phyloP scores from a whole-genome alignment of 441 rosid genomes.

The Gossypium schwendimanii region DNA sequence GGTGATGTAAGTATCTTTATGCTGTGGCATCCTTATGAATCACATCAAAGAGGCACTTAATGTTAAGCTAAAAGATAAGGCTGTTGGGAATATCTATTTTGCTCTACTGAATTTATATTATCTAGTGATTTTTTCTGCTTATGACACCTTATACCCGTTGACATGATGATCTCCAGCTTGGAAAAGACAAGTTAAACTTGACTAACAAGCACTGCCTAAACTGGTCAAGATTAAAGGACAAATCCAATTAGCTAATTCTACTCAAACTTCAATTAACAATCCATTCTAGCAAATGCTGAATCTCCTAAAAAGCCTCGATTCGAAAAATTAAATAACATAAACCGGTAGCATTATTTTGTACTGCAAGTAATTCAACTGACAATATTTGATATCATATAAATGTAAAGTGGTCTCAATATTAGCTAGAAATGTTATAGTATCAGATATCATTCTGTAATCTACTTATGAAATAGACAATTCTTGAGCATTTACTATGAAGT shows the following conservation, averaged over 20 bases:
- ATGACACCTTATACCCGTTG: background rate
- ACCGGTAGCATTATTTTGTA: background rate
- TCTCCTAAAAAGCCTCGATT: background rate
- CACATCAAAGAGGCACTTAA: background rate
- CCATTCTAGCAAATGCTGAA: background rate
- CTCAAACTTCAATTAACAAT: background rate
- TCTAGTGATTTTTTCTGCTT: background rate
- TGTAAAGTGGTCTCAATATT: background rate
- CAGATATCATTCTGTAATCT: conserved; percentile 1
- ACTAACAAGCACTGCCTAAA: background rate
- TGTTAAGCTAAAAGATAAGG: background rate
- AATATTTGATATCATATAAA: background rate
- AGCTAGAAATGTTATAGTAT: conserved; percentile 1
- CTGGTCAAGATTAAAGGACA: background rate
- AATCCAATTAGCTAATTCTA: background rate
- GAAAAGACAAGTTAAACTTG: background rate
- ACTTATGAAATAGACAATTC: background rate
- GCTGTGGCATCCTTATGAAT: conserved; percentile 5
- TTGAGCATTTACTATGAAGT: background rate
- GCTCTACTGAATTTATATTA: background rate
- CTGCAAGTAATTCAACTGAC: background rate
- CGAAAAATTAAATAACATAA: background rate
- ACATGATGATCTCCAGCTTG: background rate
- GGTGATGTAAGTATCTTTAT: conserved; percentile 73
- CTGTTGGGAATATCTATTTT: background rate